Conservation (phyloP, 371 early-diverging fungal genomes). For the Amoeboaphelidium occidentale region DNA sequence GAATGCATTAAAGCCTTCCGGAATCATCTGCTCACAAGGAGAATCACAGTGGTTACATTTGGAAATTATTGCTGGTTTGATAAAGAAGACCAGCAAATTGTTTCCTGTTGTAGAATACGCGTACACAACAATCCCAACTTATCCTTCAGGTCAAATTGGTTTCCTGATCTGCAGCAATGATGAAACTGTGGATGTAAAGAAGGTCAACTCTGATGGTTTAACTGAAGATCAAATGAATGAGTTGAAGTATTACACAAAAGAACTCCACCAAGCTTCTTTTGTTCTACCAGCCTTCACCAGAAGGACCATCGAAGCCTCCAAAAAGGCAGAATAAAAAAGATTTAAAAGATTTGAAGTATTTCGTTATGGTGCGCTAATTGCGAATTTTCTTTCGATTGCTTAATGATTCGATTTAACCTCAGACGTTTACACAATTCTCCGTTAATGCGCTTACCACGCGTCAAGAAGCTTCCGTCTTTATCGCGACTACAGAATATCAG, state of each 20-base stretch:
- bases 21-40: conserved; percentile 83
- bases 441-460: too few species aligned
- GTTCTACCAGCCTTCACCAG: conserved; percentile 66
- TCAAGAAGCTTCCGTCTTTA: too few species aligned
- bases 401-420: too few species aligned
- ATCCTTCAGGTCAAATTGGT: conserved; percentile 91
- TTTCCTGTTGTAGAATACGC: conserved; percentile 79
- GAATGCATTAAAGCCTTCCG: conserved; percentile 64
- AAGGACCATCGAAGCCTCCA: conserved; percentile 7
- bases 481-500: too few species aligned
- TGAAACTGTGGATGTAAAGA: conserved; percentile 30
- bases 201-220: conserved; percentile 11
- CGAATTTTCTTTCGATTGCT: too few species aligned
- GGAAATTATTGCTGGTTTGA: conserved; percentile 59
- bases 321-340: neutral
- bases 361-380: too few species aligned
- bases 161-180: conserved; percentile 73
- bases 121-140: conserved; percentile 78
- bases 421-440: too few species aligned
- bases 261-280: conserved; percentile 79
- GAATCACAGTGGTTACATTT: conserved; percentile 95
- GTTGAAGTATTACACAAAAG: conserved; percentile 70
- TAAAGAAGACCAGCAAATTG: conserved; percentile 40
- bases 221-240: conserved; percentile 49
- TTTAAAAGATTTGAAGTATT: too few species aligned